phyloP scores from a whole-genome alignment of 306 rosid species.

The Alnus rubra region DNA sequence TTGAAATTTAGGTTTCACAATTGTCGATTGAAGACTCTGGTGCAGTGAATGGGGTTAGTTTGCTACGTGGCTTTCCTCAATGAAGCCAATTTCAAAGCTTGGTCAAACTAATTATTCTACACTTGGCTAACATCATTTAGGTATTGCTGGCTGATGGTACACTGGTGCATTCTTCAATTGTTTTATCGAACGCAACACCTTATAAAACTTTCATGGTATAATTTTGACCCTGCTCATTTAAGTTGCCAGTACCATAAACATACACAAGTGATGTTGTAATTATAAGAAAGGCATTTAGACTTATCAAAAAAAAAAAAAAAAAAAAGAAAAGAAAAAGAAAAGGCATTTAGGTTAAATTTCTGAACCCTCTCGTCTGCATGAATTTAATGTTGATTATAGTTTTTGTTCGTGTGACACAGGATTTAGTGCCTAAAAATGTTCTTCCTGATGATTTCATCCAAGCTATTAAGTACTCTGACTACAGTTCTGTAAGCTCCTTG shows the following conservation, averaged over 20 bases:
- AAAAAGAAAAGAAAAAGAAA: background rate
- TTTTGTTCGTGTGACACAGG: constrained; percentile 54
- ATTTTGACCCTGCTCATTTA: constrained; percentile 16
- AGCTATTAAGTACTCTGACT: constrained; percentile 76
- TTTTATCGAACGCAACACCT: constrained; percentile 93
- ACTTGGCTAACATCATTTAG: constrained; percentile 44
- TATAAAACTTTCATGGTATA: constrained; percentile 80
- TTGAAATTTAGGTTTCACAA: constrained; percentile 60
- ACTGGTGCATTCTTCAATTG: constrained; percentile 65
- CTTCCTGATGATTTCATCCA: constrained; percentile 72
- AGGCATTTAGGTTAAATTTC: background rate
- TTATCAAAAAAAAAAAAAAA: no score
- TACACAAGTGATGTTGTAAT: background rate
- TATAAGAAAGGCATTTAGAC: background rate
- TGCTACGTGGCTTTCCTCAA: constrained; percentile 33
- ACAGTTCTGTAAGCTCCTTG: constrained; percentile 74
- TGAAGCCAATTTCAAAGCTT: constrained; percentile 32
- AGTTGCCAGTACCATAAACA: background rate
- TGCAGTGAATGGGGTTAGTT: constrained; percentile 73
- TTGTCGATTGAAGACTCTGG: constrained; percentile 66
- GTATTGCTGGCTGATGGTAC: constrained; percentile 83
- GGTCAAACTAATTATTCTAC: constrained; percentile 29
- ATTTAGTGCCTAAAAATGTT: constrained; percentile 57
- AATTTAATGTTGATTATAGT: constrained; percentile 27
- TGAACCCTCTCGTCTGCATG: background rate